A percentile compares a stretch with the other conserved stretches of the same genome.
Conservation (phyloP, 352 stramenopile genomes). For the Albugo candida region DNA sequence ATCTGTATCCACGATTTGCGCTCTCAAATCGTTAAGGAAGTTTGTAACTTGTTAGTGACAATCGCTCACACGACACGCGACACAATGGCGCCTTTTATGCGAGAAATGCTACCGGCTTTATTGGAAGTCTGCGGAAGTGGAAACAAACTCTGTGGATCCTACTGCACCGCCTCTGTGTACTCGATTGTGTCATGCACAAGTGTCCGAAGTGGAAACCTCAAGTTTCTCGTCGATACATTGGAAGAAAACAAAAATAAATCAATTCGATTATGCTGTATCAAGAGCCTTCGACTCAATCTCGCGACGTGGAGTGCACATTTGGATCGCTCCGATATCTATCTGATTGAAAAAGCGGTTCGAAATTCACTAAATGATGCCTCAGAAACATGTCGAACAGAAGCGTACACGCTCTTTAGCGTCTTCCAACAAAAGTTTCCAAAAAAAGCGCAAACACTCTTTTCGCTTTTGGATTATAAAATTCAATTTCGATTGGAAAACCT, state of each 20-base stretch:
- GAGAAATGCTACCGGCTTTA: slow-evolving; percentile 47
- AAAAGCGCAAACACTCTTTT: slow-evolving; percentile 37
- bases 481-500: slow-evolving; percentile 44
- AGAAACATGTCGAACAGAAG: slow-evolving; percentile 39
- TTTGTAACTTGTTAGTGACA: slow-evolving; percentile 33
- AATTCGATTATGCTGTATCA: slow-evolving; percentile 59
- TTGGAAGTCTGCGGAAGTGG: slow-evolving; percentile 61
- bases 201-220: slow-evolving; percentile 50
- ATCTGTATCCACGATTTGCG: slow-evolving; percentile 53
- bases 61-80: slow-evolving; percentile 48
- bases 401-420: slow-evolving; percentile 41
- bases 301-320: slow-evolving; percentile 46
- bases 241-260: slow-evolving; percentile 68
- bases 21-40: slow-evolving; percentile 76
- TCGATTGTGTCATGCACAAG: slow-evolving; percentile 37
- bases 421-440: slow-evolving; percentile 71
- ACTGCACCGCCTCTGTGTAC: slow-evolving; percentile 64
- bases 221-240: slow-evolving; percentile 49
- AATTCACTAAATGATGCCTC: slow-evolving; percentile 56
- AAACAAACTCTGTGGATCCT: slow-evolving; percentile 67
- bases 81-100: slow-evolving; percentile 55
- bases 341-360: slow-evolving; percentile 57
- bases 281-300: slow-evolving; percentile 26
- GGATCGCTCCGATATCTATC: slow-evolving; percentile 63
- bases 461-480: slow-evolving; percentile 61